Base-by-base conservation (phyloP, 2,329 filamentous ascomycete species). In the Colletotrichum sp. region DNA sequence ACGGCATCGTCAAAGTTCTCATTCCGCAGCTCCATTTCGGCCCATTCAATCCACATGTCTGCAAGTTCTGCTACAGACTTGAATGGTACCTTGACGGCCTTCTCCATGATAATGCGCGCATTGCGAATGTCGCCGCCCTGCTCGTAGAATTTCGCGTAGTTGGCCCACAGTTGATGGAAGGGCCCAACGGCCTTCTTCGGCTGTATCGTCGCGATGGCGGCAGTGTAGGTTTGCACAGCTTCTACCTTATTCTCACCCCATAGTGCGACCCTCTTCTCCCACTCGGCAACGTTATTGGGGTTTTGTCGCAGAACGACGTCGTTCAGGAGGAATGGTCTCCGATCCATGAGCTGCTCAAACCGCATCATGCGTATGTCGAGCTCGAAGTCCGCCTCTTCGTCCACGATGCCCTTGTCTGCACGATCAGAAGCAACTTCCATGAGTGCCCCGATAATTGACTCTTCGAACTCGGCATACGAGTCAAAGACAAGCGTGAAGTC, bases 31-130 rank as follows among this genome's bases (percentile, higher is more conserved):
- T 99, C 97, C 94, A 99, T 95, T 85, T 99, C 96, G 1, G 97
- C 96, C 96, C 97, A 99, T 85, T 98, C 96, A 78, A 97, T 97
- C 97, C 97, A 99, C 91, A 97, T 98, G 81, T 99, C 97, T 25
- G 97, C 97, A 74, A 99, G 89, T 85, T 99, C 97, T 34, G 94
- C 93, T n/a, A 99, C 96, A 1, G 96, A 97, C 82, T 98, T 98
- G 89, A 97, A 99, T 0, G 96, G 96, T 2, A 99, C 97, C 82
- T 98, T 98, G 82, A 98, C 95, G 16, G 96, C 96, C 86, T 98
- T 99, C 84, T 98, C 96, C 91, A 98, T 94, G 81, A 99, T 98
- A 76, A 98, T 90, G 36, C 97, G 91, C 48, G 97, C 96, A 78
- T 93, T 98, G 69, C 92, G 90, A 52, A 98, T 82, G 83, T 98